Evolutionary conservation across 768 basidiomycete species (phyloP), one percentile per base, ranked within the genome.

Genomic region (Epithele typhae): DNA sequence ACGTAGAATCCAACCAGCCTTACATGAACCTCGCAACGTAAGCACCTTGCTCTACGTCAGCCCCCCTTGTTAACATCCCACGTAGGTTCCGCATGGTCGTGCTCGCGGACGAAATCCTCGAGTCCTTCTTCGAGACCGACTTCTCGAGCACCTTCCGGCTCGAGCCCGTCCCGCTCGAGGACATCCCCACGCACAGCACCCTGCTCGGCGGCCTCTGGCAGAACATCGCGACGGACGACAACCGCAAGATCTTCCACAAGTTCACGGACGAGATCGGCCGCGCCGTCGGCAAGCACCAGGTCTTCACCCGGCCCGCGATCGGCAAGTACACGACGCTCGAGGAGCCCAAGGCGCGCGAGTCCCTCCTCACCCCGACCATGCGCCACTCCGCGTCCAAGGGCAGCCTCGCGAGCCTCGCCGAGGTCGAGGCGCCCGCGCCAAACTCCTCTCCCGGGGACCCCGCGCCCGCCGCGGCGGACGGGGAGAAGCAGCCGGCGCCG

Each of bases 31-130:
- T 92, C 41, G 85, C 88, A 27, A 93, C 90, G 81, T 88, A 63
- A n/a, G n/a, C 42, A 82, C 58, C 33, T 22, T 21, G 14, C 23
- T 18, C 7, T 32, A 4, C 12, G 4, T 8, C 18, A 12, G n/a
- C 32, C 36, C 37, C 33, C 10, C 9, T 35, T 33, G 15, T 35
- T 37, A 38, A 33, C n/a, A 46, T 33, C 21, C 21, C 6, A 19
- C 15, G 5, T 55, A 91, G 91, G 7, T 99, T 99, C 81, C 84
- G 96, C 6, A 99, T 98, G 96, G 95, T 98, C 33, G 88, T 99
- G 4, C 76, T 99, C 8, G 94, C 95, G 1, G 96, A 98, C 55
- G 94, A 97, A 63, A 75, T 98, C 22, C 78, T 99, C 21, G 96
- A 99, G 63, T 86, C 88, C 1, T 99, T 99, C 76, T 99, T 97